Evolutionary conservation across 1,284 basidiomycete species (phyloP).

Genomic region (Fomitopsis palustris): DNA sequence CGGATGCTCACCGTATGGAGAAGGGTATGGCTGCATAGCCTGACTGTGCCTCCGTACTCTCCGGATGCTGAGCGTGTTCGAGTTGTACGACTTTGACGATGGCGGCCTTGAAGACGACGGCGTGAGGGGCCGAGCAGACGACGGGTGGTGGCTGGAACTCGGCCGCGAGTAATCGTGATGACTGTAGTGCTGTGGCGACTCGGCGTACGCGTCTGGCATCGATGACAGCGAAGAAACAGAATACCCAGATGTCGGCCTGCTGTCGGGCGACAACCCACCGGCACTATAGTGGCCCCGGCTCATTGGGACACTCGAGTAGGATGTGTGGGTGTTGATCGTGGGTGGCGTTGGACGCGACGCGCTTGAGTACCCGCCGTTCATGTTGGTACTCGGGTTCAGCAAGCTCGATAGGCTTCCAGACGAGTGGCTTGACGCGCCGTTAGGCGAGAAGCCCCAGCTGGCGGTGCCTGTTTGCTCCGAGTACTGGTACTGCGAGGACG

Average conservation of each 20-base stretch:
- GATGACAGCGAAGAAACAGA: conserved; percentile 77
- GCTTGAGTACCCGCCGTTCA: conserved; percentile 47
- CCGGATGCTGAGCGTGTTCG: conserved; percentile 57
- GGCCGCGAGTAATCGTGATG: conserved; percentile 65
- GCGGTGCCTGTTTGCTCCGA: conserved; percentile 38
- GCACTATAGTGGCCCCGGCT: conserved; percentile 57
- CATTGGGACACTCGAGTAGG: conserved; percentile 63
- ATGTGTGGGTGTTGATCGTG: conserved; percentile 67
- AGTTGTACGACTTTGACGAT: conserved; percentile 54
- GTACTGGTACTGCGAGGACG: conserved; percentile 58
- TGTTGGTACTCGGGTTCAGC: conserved; percentile 67
- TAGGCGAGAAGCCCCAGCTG: conserved; percentile 58
- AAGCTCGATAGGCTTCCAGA: conserved; percentile 70
- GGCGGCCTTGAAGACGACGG: conserved; percentile 49
- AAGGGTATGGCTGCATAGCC: conserved; percentile 79
- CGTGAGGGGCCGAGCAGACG: conserved; percentile 37
- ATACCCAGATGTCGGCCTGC: conserved; percentile 78
- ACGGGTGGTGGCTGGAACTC: conserved; percentile 65
- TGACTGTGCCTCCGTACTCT: conserved; percentile 74
- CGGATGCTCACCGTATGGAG: conserved; percentile 63
- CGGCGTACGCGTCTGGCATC: conserved; percentile 56
- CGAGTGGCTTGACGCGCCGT: conserved; percentile 56
- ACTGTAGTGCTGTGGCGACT: conserved; percentile 42
- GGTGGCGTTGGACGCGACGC: conserved; percentile 31
- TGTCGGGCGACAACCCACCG: conserved; percentile 75